Evolutionary conservation across 2,329 filamentous ascomycete species (phyloP), one percentile per base, ranked within the genome.

Genomic region (Sclerotinia spermophila): DNA sequence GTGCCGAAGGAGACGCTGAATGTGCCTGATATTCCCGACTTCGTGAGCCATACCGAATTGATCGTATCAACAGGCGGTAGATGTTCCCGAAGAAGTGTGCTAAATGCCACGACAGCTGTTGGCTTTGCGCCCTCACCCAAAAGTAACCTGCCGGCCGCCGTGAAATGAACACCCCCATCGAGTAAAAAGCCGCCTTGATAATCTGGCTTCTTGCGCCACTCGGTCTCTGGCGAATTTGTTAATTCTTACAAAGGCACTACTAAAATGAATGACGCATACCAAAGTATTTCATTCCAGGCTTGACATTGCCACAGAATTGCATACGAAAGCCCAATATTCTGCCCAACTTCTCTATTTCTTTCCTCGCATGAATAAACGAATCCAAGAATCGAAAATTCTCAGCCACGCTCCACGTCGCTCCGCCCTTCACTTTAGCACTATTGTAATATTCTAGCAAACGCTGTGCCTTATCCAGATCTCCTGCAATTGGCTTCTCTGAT

Each of bases 141-240:
- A 56, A 94, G 77, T 44, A 86, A 79, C 24, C 91, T 83, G 65
- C 90, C 83, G 0, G 81, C 88, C 11, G 91, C 91, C 10, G 89
- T 82, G 72, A 87, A 89, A 79, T 94, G 92, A 38, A 94, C 90
- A 58, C 92, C 92, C 21, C 87, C 90, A 77, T 94, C 92, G 2
- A 94, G 86, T 69, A 94, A 79, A 78, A 93, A 94, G 0, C 92
- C 92, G 69, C 92, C 92, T 80, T 93, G 91, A 78, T 92, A 87
- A 67, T 86, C 83, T 1, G 92, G 91, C 69, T 82, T 85, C 79
- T 90, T 90, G 69, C 92, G 87, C 92, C 91, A 87, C 17, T 80
- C 75, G 0, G 85, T 87, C 73, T 85, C 83, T 67, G 51, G 3
- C 19, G 30, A 19, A 35, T 1, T 15, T 77, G 27, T 58, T 58